Evolutionary conservation across 2,329 filamentous ascomycete genomes (phyloP), one percentile per base, ranked within the genome.

Genomic region (Penicillium sp.): DNA sequence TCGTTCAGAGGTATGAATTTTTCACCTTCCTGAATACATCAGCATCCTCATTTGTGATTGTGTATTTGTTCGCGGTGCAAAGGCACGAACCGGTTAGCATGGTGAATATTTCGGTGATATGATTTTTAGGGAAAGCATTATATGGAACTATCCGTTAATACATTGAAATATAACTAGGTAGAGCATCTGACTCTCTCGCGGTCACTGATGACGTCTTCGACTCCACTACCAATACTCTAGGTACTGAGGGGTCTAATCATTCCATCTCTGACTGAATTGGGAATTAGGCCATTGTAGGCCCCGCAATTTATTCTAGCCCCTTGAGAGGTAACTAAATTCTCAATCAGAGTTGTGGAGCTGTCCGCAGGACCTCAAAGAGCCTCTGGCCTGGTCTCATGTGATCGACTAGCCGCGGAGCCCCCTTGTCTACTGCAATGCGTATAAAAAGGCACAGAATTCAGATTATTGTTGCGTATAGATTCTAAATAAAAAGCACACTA

Each of bases 71-170:
- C 26, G 13, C 17, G 1, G 17, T 2, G 47, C 47, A 50, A 10
- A 50, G 47, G 30, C 47, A 50, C 17, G 47, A 50, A 33, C 47
- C 47, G 47, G 47, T 50, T 8, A 50, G 17, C 47, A 50, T 49
- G 15, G 8, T 49, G 44, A 28, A 15, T 28, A 3, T 13, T 15
- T 24, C 22, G 42, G 13, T 7, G 13, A 49, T n/a, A 9, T 49
- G 7, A 49, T 49, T 49, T 2, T 33, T 30, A 5, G 17, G 10
- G 24, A 30, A 5, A n/a, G 8, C 10, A 24, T 45, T 15, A 6
- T 22, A 33, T 49, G 26, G 26, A 49, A n/a, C 3, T n/a, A 17
- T 33, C 42, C 12, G 40, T 9, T n/a, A 7, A 33, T 2, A 33
- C 26, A 49, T 30, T 49, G 3, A 33, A 30, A 49, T 49, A 30